Evolutionary conservation across 306 rosid genomes (phyloP), one percentile per base, ranked within the genome.

Genomic region (Trifolium repens): DNA sequence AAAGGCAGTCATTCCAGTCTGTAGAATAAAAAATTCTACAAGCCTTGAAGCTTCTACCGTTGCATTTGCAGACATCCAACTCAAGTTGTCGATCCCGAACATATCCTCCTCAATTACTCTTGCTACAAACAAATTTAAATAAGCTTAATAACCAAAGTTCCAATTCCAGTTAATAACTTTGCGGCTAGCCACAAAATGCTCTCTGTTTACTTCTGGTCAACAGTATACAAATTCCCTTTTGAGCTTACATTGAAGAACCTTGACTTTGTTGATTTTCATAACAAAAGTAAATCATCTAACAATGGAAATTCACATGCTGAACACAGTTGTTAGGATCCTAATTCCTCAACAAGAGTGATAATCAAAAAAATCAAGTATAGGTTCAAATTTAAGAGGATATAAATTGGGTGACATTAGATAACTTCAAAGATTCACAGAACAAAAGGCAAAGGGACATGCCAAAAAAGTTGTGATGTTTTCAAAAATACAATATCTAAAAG

Each of bases 1-100:
- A 65, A 90, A 91, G 46, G 97, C 97, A 60, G 98, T 94, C 98
- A 91, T 91, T 86, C 98, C 98, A 46, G 98, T 90, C 88, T 85
- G 97, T 74, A 94, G 88, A 84, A 94, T 90, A 40, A 94, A 89
- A 88, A 90, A 83, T 46, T 94, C 98, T 22, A 93, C 94, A 35
- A 67, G 86, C 84, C 89, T 91, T 15, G 97, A 87, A 84, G 97
- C 97, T 85, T 91, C 92, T 73, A 79, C 12, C 22, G 97, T 89
- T 67, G 98, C 96, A 83, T 87, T 91, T 71, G 97, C 82, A 77
- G 98, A 91, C 81, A 94, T 91, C 98, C 98, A 94, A 82, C 94
- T 90, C 85, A 94, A 57, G 85, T 91, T 94, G 81, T 91, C 98
- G 74, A 85, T 85, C 81, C 98, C 98, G 79, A 94, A 94, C 96